These are phyloP conservation scores for Aegilops longissima DNA, from an alignment of 176 grass and related monocot species.

Conservation along the genomic window DNA sequence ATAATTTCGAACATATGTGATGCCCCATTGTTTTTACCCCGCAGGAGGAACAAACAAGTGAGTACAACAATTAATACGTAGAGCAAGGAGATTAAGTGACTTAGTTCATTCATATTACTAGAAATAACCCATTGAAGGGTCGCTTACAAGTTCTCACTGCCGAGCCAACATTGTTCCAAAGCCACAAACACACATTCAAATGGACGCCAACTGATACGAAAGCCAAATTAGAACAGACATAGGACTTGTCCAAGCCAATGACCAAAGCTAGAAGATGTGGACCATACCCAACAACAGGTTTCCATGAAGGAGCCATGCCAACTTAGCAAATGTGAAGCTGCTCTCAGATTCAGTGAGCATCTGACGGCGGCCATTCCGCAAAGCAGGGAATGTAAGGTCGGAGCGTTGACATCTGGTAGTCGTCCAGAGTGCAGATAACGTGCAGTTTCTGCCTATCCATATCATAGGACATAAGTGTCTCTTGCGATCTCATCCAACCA, in stretches of 20 bases:
- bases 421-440: background rate
- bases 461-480: background rate
- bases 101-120: background rate
- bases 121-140: background rate
- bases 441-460: background rate
- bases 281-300: no score
- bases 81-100: background rate
- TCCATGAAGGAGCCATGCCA: no score
- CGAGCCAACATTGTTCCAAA: background rate
- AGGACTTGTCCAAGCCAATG: background rate
- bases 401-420: background rate
- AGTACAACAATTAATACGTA: background rate
- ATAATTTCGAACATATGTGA: no score
- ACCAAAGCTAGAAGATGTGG: background rate
- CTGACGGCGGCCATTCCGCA: background rate
- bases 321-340: background rate
- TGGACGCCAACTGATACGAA: background rate
- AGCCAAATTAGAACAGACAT: background rate
- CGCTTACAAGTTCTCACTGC: background rate
- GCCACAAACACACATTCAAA: background rate
- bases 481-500: background rate
- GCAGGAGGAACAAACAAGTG: background rate
- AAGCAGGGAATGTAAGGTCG: background rate
- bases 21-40: no score
- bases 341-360: background rate